phyloP scores from a whole-genome alignment of 208 protist species.

The Trypanosomatidae sp. region DNA sequence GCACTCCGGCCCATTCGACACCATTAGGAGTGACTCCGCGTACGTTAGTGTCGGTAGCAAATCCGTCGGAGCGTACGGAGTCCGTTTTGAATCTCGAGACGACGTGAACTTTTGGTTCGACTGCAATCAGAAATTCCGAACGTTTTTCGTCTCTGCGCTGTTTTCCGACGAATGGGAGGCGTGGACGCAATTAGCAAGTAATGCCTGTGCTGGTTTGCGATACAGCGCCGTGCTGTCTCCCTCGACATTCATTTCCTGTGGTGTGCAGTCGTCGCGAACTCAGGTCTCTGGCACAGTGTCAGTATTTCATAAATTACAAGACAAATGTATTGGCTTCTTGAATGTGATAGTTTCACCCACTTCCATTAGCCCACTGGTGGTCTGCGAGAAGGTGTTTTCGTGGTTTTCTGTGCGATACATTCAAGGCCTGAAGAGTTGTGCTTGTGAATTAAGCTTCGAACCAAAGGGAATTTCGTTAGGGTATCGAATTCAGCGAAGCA shows the following conservation, averaged over 20 bases:
- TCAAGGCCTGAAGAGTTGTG: slow-evolving; percentile 11
- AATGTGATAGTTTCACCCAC: slow-evolving; percentile 8
- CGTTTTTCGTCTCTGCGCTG: slow-evolving; percentile 18
- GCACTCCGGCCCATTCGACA: neutral
- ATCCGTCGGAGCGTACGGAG: slow-evolving; percentile 1
- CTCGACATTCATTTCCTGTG: slow-evolving; percentile 8
- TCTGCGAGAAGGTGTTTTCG: too few relatives aligned
- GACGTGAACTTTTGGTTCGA: slow-evolving; percentile 23
- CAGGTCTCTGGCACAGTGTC: slow-evolving; percentile 10
- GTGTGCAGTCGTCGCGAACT: slow-evolving; percentile 16
- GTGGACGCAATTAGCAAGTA: slow-evolving; percentile 19
- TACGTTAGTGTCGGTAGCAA: slow-evolving; percentile 2
- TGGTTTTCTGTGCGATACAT: slow-evolving; percentile 16
- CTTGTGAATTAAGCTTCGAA: slow-evolving; percentile 7
- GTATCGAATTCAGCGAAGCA: too few relatives aligned
- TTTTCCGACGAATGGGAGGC: slow-evolving; percentile 25
- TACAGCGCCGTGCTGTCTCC: slow-evolving; percentile 1
- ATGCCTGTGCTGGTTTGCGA: slow-evolving; percentile 15
- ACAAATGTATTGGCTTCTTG: neutral
- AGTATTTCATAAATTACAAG: slow-evolving; percentile 7
- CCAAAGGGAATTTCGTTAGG: slow-evolving; percentile 2
- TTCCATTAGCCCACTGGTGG: too few relatives aligned
- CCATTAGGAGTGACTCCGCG: neutral
- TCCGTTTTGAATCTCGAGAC: slow-evolving; percentile 20
- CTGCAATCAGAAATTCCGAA: neutral